Evolutionary conservation across 108 stramenopile genomes (phyloP), one percentile per base, ranked within the genome.

Genomic region (Stephanodiscus triporus): DNA sequence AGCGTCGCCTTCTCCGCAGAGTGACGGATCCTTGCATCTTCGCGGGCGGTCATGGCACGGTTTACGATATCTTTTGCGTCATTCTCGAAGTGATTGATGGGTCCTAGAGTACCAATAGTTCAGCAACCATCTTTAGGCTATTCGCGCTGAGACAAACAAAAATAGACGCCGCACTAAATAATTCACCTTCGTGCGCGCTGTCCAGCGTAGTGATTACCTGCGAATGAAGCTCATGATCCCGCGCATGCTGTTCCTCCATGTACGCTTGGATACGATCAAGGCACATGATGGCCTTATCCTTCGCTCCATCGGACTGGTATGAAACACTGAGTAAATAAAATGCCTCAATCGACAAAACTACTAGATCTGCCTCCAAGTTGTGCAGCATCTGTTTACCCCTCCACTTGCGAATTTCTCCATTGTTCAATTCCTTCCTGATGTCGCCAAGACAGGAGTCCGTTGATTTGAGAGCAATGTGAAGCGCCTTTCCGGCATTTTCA

Each of bases 61-160:
- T 72, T 54, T 59, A 73, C 78, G 38, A 82, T 73, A 38, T 82
- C 81, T 4, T 10, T 9, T 40, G 77, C 78, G 49, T 82, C 81
- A 38, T 61, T 61, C 34, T 61, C 60, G 36, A 42, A 61, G 38
- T 82, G 72, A 37, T 50, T 62, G 37, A 66, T 72, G 0, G 74
- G 68, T 9, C 70, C 70, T 55, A 23, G 68, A 69, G 53, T 27
- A 4, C n/a, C 9, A 14, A 27, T 9, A 0, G 23, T 56, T 54
- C 17, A 57, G 26, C 37, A 7, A 61, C 4, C 19, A 36, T 43
- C 9, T n/a, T 61, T 7, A 61, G 59, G 29, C 11, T 20, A 2
- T 26, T 10, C 10, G 27, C 8, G 34, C 0, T 40, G 36, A n/a
- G 8, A n/a, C n/a, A n/a, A 61, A 20, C 27, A 61, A 37, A 5